A percentile compares a stretch with the other conserved stretches of the same genome.
Evolutionary conservation across 345 rosid species (phyloP).

Genomic region (Gossypioides kirkii): DNA sequence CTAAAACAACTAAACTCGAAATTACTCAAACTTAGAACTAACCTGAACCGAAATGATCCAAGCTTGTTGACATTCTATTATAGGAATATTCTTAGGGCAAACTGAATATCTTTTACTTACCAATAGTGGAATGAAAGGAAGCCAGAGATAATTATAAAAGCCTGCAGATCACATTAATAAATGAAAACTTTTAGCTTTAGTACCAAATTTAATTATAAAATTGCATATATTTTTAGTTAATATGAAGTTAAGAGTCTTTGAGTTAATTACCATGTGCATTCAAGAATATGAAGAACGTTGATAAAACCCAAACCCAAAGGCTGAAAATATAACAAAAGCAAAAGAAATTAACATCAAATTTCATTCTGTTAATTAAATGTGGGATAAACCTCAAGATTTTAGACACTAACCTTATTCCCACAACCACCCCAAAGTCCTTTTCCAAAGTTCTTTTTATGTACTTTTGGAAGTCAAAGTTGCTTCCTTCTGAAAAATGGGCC

Average conservation of each 20-base stretch:
- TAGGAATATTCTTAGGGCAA: background rate
- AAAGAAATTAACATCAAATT: background rate
- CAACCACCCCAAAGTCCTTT: slow-evolving; percentile 57
- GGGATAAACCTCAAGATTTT: background rate
- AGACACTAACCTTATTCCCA: slow-evolving; percentile 51
- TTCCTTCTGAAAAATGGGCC: slow-evolving; percentile 70
- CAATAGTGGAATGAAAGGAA: slow-evolving; percentile 70
- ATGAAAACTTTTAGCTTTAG: background rate
- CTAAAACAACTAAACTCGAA: too few relatives aligned
- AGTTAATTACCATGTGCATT: slow-evolving; percentile 52
- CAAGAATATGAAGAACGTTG: slow-evolving; percentile 63
- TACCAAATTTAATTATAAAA: background rate
- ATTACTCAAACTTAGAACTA: too few relatives aligned
- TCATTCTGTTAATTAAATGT: background rate
- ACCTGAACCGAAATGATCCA: too few relatives aligned
- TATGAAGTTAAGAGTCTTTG: background rate
- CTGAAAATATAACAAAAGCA: slow-evolving; percentile 37
- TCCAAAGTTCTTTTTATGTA: slow-evolving; percentile 74
- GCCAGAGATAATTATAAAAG: slow-evolving; percentile 60
- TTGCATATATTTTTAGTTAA: background rate
- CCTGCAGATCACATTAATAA: slow-evolving; percentile 31
- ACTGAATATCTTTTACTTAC: slow-evolving; percentile 33
- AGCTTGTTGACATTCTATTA: background rate
- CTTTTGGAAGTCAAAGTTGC: slow-evolving; percentile 64
- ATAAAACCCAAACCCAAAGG: slow-evolving; percentile 58